Evolutionary conservation across 75 land plant species (phyloP).

Genomic region (Selaginella moellendorffii): DNA sequence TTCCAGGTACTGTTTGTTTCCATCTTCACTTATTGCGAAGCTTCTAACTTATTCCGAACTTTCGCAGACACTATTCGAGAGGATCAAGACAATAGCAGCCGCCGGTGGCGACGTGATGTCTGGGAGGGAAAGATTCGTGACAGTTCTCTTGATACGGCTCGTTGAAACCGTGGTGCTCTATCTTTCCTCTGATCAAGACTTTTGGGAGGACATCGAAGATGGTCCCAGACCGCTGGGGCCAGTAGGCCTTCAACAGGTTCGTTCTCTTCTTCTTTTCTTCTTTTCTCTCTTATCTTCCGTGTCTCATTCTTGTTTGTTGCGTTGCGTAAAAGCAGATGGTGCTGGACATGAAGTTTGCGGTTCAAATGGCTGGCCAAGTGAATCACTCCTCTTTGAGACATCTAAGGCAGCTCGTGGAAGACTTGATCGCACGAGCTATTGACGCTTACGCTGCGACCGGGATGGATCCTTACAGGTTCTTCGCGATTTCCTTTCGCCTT

Average conservation of each 20-base stretch:
- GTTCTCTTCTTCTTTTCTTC: background rate
- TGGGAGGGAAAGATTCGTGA: constrained; percentile 67
- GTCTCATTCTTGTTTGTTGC: background rate
- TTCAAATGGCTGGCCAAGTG: constrained; percentile 52
- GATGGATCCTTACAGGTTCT: constrained; percentile 70
- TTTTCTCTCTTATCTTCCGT: background rate
- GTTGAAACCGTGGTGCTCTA: constrained; percentile 61
- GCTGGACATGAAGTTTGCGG: constrained; percentile 91
- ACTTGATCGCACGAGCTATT: constrained; percentile 68
- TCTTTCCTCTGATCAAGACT: constrained; percentile 63
- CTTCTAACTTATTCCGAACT: no score
- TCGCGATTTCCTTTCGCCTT: background rate
- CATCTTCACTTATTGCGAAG: constrained; percentile 2
- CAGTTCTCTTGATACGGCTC: constrained; percentile 47
- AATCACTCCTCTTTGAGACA: constrained; percentile 54
- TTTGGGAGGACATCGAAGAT: constrained; percentile 80
- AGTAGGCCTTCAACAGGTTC: constrained; percentile 68
- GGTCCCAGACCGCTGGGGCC: constrained; percentile 38
- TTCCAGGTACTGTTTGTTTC: constrained; percentile 42
- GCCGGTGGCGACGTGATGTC: constrained; percentile 54
- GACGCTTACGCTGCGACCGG: constrained; percentile 69
- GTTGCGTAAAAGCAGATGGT: no score
- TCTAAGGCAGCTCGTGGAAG: constrained; percentile 65
- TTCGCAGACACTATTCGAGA: constrained; percentile 61
- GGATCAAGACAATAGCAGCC: constrained; percentile 49